Base-by-base conservation (phyloP, 208 protist genomes). In the Crithidia fasciculata region DNA sequence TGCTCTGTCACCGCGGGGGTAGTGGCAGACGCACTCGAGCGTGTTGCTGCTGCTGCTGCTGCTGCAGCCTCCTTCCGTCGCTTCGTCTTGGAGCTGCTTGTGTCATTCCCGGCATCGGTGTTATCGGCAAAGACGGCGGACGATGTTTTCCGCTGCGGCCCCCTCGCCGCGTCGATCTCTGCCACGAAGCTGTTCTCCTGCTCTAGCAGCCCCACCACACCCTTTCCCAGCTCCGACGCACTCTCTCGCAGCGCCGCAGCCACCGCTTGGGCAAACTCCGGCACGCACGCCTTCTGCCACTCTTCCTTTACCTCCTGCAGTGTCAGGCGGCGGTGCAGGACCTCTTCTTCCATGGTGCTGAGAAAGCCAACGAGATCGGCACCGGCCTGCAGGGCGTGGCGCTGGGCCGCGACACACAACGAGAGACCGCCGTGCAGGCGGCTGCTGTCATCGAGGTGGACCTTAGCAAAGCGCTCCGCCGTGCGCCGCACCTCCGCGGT, bases 241-340 rank as follows among this genome's bases (percentile, higher is more conserved):
- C 81, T 74, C 9, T 74, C 74, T 8, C 57, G 63, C 50, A 92
- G 58, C 52, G 71, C 57, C 15, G 78, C 65, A 12, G 72, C 73
- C 9, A 85, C 71, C 4, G 66, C 56, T 4, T 72, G 68, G 6
- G 70, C 80, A 45, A 92, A 90, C 40, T 78, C 81, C 6, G 80
- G 81, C 10, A 88, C 75, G 18, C 62, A 45, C 41, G 85, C 81
- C 72, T 80, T 86, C 50, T 44, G 59, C 88, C 88, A 92, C 72
- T 90, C 80, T 66, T 90, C 88, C 2, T 74, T 74, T 59, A 92
- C 68, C 76, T 92, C 88, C 8, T 57, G 45, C 45, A 92, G 63
- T 5, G 88, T 80, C 28, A 87, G 41, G 15, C 72, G 73, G 5
- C 54, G 61, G 1, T 44, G 53, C 36, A 70, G 71, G 55, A 92